phyloP scores from a whole-genome alignment of 2,329 filamentous ascomycete genomes.

The Thielaviopsis musarum region DNA sequence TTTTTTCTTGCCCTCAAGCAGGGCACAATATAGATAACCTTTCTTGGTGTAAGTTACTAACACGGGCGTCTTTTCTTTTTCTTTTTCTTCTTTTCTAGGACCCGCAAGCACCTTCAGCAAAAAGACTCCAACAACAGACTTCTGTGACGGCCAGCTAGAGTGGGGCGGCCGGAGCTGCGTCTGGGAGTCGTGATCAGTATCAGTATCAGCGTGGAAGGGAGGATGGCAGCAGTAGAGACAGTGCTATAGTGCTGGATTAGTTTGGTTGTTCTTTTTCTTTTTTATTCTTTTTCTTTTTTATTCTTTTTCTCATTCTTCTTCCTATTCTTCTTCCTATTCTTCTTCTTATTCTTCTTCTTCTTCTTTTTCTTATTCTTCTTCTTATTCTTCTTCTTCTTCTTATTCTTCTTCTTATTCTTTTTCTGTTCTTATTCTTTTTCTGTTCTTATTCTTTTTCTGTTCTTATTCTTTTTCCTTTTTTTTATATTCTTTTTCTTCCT shows the following conservation, averaged over 20 bases:
- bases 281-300: not conserved
- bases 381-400: not conserved
- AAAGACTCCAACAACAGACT: not conserved
- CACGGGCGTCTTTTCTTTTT: no score
- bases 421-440: not conserved
- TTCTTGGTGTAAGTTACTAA: no score
- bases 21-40: no score
- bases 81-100: not conserved
- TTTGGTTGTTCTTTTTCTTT: not conserved
- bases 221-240: not conserved
- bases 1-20: not conserved
- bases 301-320: no score
- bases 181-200: not conserved
- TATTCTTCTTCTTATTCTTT: not conserved
- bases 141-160: slow-evolving; percentile 1
- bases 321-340: no score
- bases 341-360: not conserved
- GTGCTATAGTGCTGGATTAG: not conserved
- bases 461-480: no score
- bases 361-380: no score
- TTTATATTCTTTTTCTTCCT: no score
- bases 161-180: no score
- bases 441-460: no score
- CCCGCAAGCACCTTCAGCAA: not conserved
- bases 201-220: not conserved